Percentiles rank a stretch among this genome's conserved stretches.
Conservation (phyloP, 345 rosid species). For the Geranium rotundifolium region DNA sequence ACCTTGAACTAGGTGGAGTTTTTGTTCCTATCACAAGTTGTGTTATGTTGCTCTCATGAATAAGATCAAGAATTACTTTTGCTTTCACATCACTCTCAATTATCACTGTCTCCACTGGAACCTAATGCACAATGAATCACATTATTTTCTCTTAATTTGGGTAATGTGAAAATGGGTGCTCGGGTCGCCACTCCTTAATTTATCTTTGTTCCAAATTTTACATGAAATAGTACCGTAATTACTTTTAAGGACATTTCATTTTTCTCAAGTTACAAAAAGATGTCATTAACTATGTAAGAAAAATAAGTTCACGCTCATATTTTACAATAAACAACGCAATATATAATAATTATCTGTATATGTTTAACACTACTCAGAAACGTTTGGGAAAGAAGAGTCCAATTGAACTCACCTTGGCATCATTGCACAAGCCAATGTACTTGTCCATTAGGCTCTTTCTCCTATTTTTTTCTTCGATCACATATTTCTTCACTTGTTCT, state of each 20-base stretch:
- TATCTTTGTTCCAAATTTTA: no score
- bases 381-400: background rate
- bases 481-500: constrained; percentile 40
- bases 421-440: constrained; percentile 34
- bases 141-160: background rate
- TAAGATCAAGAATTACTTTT: constrained; percentile 43
- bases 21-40: constrained; percentile 46
- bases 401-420: constrained; percentile 31
- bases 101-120: constrained; percentile 44
- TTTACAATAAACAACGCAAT: no score
- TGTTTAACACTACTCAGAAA: no score
- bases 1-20: constrained; percentile 28
- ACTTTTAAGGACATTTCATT: no score
- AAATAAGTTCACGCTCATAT: no score
- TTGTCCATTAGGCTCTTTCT: constrained; percentile 42
- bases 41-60: constrained; percentile 44
- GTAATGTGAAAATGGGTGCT: no score
- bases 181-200: no score
- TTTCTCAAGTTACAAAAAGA: no score
- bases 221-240: no score
- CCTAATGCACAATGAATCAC: constrained; percentile 16
- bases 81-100: constrained; percentile 30
- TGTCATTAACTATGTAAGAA: no score
- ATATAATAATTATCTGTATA: no score
- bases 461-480: constrained; percentile 42